Conservation (phyloP, 352 stramenopile species). For the Pythium rishiriense region DNA sequence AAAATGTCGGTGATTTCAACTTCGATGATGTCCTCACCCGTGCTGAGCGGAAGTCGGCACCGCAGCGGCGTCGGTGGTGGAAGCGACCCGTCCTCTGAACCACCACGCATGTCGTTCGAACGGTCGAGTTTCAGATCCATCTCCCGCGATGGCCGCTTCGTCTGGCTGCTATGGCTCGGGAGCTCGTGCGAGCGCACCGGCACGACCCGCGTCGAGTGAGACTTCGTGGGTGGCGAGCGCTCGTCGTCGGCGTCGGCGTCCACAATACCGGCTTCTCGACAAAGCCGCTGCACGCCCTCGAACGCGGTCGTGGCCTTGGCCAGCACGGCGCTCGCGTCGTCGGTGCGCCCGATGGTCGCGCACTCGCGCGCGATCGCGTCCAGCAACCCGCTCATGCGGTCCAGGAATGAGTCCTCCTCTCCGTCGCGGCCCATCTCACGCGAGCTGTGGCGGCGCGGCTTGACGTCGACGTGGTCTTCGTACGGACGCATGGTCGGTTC, state of each 20-base stretch:
- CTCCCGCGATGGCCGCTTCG: background rate
- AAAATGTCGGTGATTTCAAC: constrained; percentile 31
- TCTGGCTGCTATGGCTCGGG: background rate
- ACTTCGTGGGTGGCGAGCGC: background rate
- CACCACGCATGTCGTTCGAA: background rate
- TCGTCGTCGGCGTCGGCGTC: background rate
- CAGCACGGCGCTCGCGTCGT: constrained; percentile 11
- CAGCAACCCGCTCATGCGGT: constrained; percentile 21
- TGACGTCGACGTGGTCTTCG: constrained; percentile 6
- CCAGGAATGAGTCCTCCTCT: constrained; percentile 27
- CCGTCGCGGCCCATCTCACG: background rate
- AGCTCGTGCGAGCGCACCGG: constrained; percentile 7
- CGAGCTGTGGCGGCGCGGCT: constrained; percentile 4
- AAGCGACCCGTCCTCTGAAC: constrained; percentile 11
- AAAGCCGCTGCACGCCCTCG: constrained; percentile 26
- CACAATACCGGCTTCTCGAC: constrained; percentile 26
- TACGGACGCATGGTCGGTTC: constrained; percentile 8
- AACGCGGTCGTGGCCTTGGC: constrained; percentile 21
- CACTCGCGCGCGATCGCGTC: constrained; percentile 25
- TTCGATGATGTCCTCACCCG: constrained; percentile 28
- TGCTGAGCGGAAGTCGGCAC: background rate
- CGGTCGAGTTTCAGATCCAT: constrained; percentile 5
- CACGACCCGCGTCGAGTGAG: constrained; percentile 9
- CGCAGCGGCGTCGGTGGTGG: constrained; percentile 2
- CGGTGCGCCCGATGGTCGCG: constrained; percentile 10